These are phyloP conservation scores for Tylopilus vinaceipallidus DNA, from an alignment of 768 basidiomycete species.

Conservation along the genomic window DNA sequence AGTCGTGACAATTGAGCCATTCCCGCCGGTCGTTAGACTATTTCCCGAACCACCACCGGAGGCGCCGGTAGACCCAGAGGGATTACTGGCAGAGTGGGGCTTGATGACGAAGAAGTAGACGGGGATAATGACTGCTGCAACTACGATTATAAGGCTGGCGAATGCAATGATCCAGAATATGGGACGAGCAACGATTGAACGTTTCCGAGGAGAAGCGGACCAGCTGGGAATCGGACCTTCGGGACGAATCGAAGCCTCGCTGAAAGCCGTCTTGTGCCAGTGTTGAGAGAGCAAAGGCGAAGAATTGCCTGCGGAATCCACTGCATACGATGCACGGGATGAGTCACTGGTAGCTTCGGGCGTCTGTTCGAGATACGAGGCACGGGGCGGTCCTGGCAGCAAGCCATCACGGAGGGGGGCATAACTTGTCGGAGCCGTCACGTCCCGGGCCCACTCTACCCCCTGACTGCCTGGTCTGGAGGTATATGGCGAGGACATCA, in stretches of 20 bases:
- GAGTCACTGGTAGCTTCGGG: conserved; percentile 16
- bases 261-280: conserved; percentile 13
- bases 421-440: conserved; percentile 7
- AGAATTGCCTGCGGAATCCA: conserved; percentile 21
- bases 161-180: conserved; percentile 31
- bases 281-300: conserved; percentile 23
- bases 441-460: conserved; percentile 11
- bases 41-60: conserved; percentile 9
- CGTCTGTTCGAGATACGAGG: conserved; percentile 26
- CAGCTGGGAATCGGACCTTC: background rate
- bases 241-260: conserved; percentile 1
- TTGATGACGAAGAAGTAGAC: conserved; percentile 35
- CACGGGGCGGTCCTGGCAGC: conserved; percentile 20
- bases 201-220: conserved; percentile 11
- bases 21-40: conserved; percentile 47
- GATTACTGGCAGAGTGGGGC: conserved; percentile 7
- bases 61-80: background rate
- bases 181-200: conserved; percentile 18
- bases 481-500: conserved; percentile 6
- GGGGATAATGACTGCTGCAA: conserved; percentile 42
- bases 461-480: conserved; percentile 20
- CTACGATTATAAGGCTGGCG: conserved; percentile 28
- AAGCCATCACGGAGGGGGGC: conserved; percentile 7
- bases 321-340: conserved; percentile 21
- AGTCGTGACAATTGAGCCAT: conserved; percentile 63